Percentiles rank a stretch among this genome's conserved stretches.
Conservation (phyloP, 257 asterid species). For the Phtheirospermum japonicum region DNA sequence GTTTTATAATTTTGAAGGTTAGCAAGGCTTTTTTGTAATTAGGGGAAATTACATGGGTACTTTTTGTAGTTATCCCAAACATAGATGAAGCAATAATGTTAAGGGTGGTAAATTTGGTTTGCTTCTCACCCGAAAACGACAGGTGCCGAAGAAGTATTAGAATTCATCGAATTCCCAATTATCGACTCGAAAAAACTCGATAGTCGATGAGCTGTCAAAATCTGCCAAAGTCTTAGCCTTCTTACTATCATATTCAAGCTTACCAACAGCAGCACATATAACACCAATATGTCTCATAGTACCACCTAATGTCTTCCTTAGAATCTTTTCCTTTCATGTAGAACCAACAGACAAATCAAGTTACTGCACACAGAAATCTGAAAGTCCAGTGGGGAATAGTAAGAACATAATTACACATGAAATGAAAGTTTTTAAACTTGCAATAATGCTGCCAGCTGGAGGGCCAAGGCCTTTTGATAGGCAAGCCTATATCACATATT, state of each 20-base stretch:
- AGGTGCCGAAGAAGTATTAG: too few relatives aligned
- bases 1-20: too few relatives aligned
- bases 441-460: conserved; percentile 88
- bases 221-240: conserved; percentile 81
- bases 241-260: conserved; percentile 82
- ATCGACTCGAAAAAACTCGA: too few relatives aligned
- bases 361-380: conserved; percentile 16
- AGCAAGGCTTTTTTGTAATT: too few relatives aligned
- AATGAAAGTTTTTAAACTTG: conserved; percentile 79
- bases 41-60: too few relatives aligned
- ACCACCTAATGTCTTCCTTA: conserved; percentile 95
- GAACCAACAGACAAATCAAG: conserved; percentile 25
- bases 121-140: too few relatives aligned
- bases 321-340: conserved; percentile 62
- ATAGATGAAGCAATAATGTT: too few relatives aligned
- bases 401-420: conserved; percentile 45
- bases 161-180: too few relatives aligned
- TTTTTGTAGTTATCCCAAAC: too few relatives aligned
- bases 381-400: conserved; percentile 1
- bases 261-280: conserved; percentile 83
- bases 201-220: too few relatives aligned
- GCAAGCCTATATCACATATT: conserved; percentile 58
- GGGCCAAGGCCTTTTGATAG: conserved; percentile 98
- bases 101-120: too few relatives aligned
- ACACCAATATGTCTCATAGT: conserved; percentile 96